These are phyloP conservation scores for Mycena citricolor DNA, from an alignment of 1,284 basidiomycete genomes.

Conservation along the genomic window DNA sequence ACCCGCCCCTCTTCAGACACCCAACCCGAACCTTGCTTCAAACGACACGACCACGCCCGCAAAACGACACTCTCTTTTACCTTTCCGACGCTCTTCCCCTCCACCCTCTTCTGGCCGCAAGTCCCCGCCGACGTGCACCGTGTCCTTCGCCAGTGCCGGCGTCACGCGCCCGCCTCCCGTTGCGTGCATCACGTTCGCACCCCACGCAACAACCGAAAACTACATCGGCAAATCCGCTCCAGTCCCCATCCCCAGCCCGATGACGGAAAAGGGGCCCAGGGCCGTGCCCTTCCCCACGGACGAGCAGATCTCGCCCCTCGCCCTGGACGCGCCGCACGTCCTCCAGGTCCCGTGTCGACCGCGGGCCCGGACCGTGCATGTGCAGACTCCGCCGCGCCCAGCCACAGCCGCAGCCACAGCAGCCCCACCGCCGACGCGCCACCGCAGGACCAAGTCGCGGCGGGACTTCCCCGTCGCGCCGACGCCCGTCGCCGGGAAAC, in stretches of 20 bases:
- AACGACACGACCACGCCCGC: not conserved
- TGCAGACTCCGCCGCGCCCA: conserved; percentile 8
- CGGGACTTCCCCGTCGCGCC: conserved; percentile 1
- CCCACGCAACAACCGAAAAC: not conserved
- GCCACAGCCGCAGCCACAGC: not conserved
- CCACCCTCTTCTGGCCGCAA: conserved; percentile 4
- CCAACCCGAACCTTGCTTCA: too few relatives aligned
- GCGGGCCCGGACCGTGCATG: conserved; percentile 15
- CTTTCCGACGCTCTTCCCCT: too few relatives aligned
- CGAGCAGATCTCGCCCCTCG: too few relatives aligned
- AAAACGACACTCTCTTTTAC: conserved; percentile 18
- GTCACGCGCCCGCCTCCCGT: not conserved
- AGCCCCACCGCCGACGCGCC: not conserved
- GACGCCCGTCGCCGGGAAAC: conserved; percentile 1
- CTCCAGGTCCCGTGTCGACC: too few relatives aligned
- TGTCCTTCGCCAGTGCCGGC: conserved; percentile 14
- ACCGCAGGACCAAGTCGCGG: conserved; percentile 3
- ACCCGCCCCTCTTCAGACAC: too few relatives aligned
- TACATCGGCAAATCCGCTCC: too few relatives aligned
- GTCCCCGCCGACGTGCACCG: conserved; percentile 15
- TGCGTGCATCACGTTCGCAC: conserved; percentile 14
- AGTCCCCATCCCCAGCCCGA: too few relatives aligned
- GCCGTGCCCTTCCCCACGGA: too few relatives aligned
- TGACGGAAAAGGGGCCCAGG: too few relatives aligned
- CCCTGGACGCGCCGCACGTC: too few relatives aligned